Conservation (phyloP, 768 basidiomycete genomes). For the Pulveroboletus sp. region DNA sequence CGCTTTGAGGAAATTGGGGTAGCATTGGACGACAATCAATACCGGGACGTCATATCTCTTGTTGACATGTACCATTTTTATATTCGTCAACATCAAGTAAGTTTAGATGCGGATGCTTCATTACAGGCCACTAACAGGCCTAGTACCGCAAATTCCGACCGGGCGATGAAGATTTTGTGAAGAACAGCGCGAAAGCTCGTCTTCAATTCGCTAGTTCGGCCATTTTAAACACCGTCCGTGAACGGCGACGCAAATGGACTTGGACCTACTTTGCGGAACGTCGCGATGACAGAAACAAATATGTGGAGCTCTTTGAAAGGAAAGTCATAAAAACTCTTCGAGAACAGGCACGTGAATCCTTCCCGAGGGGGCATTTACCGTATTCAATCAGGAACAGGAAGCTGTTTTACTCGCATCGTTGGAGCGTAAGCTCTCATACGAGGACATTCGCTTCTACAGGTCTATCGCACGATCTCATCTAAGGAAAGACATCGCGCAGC, state of each 20-base stretch:
- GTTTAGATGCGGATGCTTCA: slow-evolving; percentile 7
- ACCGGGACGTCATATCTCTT: slow-evolving; percentile 87
- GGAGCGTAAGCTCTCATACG: slow-evolving; percentile 83
- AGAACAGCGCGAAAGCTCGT: slow-evolving; percentile 62
- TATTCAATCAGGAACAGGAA: slow-evolving; percentile 40
- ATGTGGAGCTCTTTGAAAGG: slow-evolving; percentile 82
- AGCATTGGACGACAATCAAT: slow-evolving; percentile 88
- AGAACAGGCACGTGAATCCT: slow-evolving; percentile 46
- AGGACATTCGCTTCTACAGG: slow-evolving; percentile 95
- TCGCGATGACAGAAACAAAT: slow-evolving; percentile 79
- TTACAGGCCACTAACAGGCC: slow-evolving; percentile 8
- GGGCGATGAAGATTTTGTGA: slow-evolving; percentile 50
- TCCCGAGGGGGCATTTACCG: not conserved
- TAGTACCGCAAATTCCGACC: slow-evolving; percentile 82
- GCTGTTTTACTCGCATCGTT: slow-evolving; percentile 51
- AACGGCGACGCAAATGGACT: slow-evolving; percentile 81
- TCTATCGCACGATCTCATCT: slow-evolving; percentile 88
- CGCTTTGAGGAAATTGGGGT: slow-evolving; percentile 92
- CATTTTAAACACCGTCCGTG: slow-evolving; percentile 78
- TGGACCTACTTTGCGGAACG: slow-evolving; percentile 89
- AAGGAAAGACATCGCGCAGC: slow-evolving; percentile 75
- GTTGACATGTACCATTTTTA: slow-evolving; percentile 98
- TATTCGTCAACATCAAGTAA: slow-evolving; percentile 74
- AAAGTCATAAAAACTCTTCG: slow-evolving; percentile 53
- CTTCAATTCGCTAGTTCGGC: slow-evolving; percentile 76